Base-by-base conservation (phyloP, 169 alveolate genomes). In the Eimeria maxima region DNA sequence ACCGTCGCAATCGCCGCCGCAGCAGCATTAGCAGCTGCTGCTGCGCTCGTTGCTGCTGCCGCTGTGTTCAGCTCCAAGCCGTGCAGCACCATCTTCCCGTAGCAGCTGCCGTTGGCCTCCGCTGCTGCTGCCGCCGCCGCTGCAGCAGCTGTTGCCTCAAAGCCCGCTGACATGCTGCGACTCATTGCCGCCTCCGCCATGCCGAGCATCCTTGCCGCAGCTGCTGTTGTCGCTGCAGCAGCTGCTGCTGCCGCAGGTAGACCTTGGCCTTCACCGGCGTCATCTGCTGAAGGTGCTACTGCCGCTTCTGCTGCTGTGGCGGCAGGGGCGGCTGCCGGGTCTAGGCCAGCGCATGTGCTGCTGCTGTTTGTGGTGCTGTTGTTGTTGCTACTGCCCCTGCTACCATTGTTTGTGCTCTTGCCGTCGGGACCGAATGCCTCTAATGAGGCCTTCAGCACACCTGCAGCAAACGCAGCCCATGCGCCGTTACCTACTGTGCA, bases 371-470 rank as follows among this genome's bases (percentile, higher is more conserved):
- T 29, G 74, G 29, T 65, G 74, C 74, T 65, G 74, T 24, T 73
- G 74, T 24, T 73, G 84, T 22, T 73, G 84, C 50, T 73, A 47
- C 84, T 73, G 84, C 84, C 3, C 16, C 53, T 29, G 74, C 74
- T 65, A n/a, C 74, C 20, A 11, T 24, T 73, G 84, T 47, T 29
- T 44, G 50, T 73, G 84, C 50, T 73, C 50, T 47, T 73, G 84
- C 84, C 3, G 7, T 73, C 84, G 20, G 84, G 11, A 55, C 71
- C 83, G 81, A 42, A 60, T 11, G 94, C 94, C 45, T 29, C 60
- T 22, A 87, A 42, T 11, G 94, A 87, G 42, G 94, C 94, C 67
- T 87, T 87, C 83, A 87, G 55, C 14, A 87, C 94, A 27, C 94
- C 94, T 87, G 94, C 81, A 42, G 38, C 74, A 65, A 65, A 1